Conservation (phyloP, 768 basidiomycete species). For the Lepiota subincarnata region DNA sequence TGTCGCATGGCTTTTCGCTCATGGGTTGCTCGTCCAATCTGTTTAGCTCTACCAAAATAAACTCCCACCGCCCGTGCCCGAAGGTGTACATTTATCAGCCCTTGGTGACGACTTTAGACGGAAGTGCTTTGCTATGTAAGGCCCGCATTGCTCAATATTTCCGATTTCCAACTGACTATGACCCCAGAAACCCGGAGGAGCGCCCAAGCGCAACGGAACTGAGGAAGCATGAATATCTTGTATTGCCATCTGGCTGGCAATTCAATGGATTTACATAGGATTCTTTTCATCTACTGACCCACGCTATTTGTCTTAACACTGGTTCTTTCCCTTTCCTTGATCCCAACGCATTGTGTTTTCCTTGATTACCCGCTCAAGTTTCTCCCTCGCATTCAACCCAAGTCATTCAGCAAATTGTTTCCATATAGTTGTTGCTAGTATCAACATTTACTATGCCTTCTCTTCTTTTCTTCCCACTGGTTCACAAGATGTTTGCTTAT, state of each 20-base stretch:
- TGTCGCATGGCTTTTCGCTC: not conserved
- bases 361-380: not conserved
- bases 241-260: constrained; percentile 66
- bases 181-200: constrained; percentile 70
- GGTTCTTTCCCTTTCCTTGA: constrained; percentile 19
- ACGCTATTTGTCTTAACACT: constrained; percentile 16
- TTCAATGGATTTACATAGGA: constrained; percentile 63
- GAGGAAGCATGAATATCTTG: constrained; percentile 74
- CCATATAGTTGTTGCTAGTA: constrained; percentile 10
- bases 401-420: constrained; percentile 10
- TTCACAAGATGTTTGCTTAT: constrained; percentile 7
- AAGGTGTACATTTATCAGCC: constrained; percentile 69
- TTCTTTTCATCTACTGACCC: constrained; percentile 23
- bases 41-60: constrained; percentile 78
- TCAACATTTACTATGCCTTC: constrained; percentile 15
- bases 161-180: constrained; percentile 4
- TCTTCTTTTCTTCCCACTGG: constrained; percentile 12
- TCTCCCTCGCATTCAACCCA: constrained; percentile 3
- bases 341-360: not conserved
- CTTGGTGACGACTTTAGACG: constrained; percentile 83
- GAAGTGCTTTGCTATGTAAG: constrained; percentile 88
- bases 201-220: constrained; percentile 79
- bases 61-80: constrained; percentile 84
- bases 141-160: constrained; percentile 11
- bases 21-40: not conserved